Evolutionary conservation across 2,329 filamentous ascomycete species (phyloP).

Genomic region (Amauroascus verrucosus): DNA sequence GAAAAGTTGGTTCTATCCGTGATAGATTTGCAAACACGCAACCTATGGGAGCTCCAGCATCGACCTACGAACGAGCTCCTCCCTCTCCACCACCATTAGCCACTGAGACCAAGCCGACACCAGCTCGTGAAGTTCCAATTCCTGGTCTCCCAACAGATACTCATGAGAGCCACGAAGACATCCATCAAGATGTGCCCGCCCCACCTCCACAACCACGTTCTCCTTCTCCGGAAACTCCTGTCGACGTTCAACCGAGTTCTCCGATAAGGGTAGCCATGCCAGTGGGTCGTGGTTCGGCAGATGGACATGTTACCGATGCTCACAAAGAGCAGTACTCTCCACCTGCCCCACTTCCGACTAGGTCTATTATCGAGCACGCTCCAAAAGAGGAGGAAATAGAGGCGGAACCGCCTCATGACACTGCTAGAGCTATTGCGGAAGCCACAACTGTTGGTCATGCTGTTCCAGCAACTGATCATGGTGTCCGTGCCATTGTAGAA

Average conservation of each 20-base stretch:
- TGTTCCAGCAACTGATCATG: constrained; percentile 38
- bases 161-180: constrained; percentile 38
- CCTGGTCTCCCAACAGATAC: constrained; percentile 62
- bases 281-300: constrained; percentile 53
- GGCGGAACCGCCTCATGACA: constrained; percentile 52
- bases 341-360: constrained; percentile 47
- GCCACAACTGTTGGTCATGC: constrained; percentile 42
- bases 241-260: constrained; percentile 50
- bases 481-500: constrained; percentile 66
- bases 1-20: constrained; percentile 62
- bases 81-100: constrained; percentile 54
- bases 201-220: constrained; percentile 39
- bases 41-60: constrained; percentile 47
- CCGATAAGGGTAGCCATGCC: constrained; percentile 82
- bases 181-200: constrained; percentile 27
- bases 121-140: constrained; percentile 59
- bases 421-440: constrained; percentile 50
- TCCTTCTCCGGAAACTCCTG: constrained; percentile 34
- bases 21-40: constrained; percentile 73
- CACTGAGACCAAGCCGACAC: constrained; percentile 57
- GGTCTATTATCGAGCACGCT: constrained; percentile 52
- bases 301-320: constrained; percentile 34
- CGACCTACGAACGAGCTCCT: constrained; percentile 30
- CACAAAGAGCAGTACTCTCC: constrained; percentile 35
- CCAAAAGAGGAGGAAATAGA: constrained; percentile 57